A percentile compares a stretch with the other conserved stretches of the same genome.
These are phyloP conservation scores for Globisporangium emineosum DNA, from an alignment of 352 stramenopile species.

Conservation along the genomic window DNA sequence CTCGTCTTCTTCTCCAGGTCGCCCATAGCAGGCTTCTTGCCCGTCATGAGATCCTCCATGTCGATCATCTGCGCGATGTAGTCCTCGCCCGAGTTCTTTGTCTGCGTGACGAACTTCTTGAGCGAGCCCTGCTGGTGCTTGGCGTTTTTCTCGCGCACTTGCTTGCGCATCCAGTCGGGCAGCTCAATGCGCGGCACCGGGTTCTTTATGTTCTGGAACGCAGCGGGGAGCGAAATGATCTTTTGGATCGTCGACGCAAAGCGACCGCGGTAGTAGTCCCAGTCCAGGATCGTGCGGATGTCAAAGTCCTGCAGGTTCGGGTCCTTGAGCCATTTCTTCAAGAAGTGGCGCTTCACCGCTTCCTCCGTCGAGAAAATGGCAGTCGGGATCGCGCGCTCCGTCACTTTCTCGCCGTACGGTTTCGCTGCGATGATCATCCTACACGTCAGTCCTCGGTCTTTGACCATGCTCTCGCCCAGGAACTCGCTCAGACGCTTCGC, in stretches of 20 bases:
- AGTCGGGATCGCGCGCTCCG: constrained; percentile 96
- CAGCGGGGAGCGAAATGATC: constrained; percentile 99
- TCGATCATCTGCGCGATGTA: constrained; percentile 68
- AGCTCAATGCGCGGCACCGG: constrained; percentile 95
- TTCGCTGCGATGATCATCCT: constrained; percentile 96
- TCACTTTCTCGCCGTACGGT: constrained; percentile 94
- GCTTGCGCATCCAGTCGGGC: constrained; percentile 95
- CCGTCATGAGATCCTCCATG: constrained; percentile 52
- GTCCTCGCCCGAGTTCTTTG: constrained; percentile 29
- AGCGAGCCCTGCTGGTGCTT: constrained; percentile 84
- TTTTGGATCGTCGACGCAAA: constrained; percentile 95
- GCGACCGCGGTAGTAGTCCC: constrained; percentile 96
- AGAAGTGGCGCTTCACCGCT: constrained; percentile 93
- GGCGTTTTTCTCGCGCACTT: constrained; percentile 88
- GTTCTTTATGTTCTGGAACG: constrained; percentile 96
- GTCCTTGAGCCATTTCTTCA: constrained; percentile 97
- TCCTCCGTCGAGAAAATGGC: constrained; percentile 97
- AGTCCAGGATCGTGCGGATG: constrained; percentile 95
- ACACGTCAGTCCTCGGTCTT: constrained; percentile 97
- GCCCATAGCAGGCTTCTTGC: constrained; percentile 19
- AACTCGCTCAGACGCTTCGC: constrained; percentile 97
- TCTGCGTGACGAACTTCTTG: constrained; percentile 83
- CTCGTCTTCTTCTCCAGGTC: constrained; percentile 13
- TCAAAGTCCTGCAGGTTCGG: constrained; percentile 91
- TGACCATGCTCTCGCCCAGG: constrained; percentile 96